Base-by-base conservation (phyloP, 2,329 filamentous ascomycete species). In the Penicillium sp. region DNA sequence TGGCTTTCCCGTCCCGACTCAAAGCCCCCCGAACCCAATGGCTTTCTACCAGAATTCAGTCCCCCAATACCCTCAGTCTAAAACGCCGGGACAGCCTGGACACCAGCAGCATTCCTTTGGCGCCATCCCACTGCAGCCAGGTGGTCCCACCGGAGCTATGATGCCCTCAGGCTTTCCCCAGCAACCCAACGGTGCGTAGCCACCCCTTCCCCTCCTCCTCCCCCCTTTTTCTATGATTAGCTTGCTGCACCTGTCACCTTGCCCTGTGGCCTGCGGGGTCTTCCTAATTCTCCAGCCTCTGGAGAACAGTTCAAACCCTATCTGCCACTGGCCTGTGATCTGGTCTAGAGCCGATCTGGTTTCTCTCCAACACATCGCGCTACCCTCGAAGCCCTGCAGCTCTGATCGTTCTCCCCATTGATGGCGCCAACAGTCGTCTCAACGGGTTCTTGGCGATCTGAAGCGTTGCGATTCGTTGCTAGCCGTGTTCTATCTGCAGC, bases 91-190 rank as follows among this genome's bases (percentile, higher is more conserved):
- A 46, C 68, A 70, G 42, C 62, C 58, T 43, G 60, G 56, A 32
- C 64, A 66, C 41, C 64, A 65, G 49, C 64, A 64, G 52, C 68
- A 69, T 61, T 65, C 68, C 56, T 72, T 71, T 55, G 66, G 65
- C 54, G 59, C 64, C 42, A 64, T 71, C 56, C 62, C 67, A 41
- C 57, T 71, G 63, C 71, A 73, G 56, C 60, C 67, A 34, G 63
- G 60, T 34, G 66, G 59, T 51, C 66, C 68, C 49, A 63, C 67
- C 61, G 69, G 70, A 67, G 64, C 65, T 59, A 71, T 73, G 68
- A 72, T 74, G 62, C 65, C 70, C 36, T 57, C 64, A 24, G 65
- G 67, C 21, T 72, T 69, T 49, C 64, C 68, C 50, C 69, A 70
- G 57, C 65, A 68, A 34, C n/a, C 65, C 26, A 63, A 67, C 49